A percentile compares a stretch with the other conserved stretches of the same genome.
Evolutionary conservation across 2,329 filamentous ascomycete genomes (phyloP).

Genomic region (Corynespora cassiicola): DNA sequence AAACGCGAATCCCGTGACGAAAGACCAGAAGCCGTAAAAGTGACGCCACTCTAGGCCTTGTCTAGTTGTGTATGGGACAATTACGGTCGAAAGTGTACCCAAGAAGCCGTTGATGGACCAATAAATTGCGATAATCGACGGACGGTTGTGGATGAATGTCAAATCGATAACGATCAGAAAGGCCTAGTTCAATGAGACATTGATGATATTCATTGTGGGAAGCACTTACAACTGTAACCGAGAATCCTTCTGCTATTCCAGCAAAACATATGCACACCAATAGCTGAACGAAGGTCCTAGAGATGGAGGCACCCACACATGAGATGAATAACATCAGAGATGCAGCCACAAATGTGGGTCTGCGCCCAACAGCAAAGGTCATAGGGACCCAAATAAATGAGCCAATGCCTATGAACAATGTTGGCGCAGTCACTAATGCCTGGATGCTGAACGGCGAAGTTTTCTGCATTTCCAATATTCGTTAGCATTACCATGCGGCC

Average conservation of each 20-base stretch:
- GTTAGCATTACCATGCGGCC: no score
- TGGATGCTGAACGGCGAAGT: no score
- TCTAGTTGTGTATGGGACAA: slow-evolving; percentile 34
- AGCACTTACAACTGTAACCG: slow-evolving; percentile 33
- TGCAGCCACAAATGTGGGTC: slow-evolving; percentile 44
- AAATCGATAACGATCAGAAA: slow-evolving; percentile 48
- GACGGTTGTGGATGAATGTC: slow-evolving; percentile 48
- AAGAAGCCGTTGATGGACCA: slow-evolving; percentile 39
- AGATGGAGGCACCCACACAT: slow-evolving; percentile 31
- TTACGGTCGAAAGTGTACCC: slow-evolving; percentile 28
- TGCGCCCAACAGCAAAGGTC: slow-evolving; percentile 45
- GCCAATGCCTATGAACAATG: slow-evolving; percentile 44
- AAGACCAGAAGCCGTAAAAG: slow-evolving; percentile 41
- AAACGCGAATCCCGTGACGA: slow-evolving; percentile 29
- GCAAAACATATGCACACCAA: slow-evolving; percentile 38
- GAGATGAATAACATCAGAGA: slow-evolving; percentile 32
- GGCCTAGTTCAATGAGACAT: slow-evolving; percentile 27
- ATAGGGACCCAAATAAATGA: slow-evolving; percentile 47
- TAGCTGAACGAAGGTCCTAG: slow-evolving; percentile 32
- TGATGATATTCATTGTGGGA: background rate
- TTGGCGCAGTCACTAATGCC: slow-evolving; percentile 33
- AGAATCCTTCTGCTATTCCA: slow-evolving; percentile 42
- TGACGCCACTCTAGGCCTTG: slow-evolving; percentile 37
- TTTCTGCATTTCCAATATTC: no score
- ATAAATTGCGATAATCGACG: slow-evolving; percentile 39